Base-by-base conservation (phyloP, 2,329 filamentous ascomycete species). In the Penicillium corylophilum region DNA sequence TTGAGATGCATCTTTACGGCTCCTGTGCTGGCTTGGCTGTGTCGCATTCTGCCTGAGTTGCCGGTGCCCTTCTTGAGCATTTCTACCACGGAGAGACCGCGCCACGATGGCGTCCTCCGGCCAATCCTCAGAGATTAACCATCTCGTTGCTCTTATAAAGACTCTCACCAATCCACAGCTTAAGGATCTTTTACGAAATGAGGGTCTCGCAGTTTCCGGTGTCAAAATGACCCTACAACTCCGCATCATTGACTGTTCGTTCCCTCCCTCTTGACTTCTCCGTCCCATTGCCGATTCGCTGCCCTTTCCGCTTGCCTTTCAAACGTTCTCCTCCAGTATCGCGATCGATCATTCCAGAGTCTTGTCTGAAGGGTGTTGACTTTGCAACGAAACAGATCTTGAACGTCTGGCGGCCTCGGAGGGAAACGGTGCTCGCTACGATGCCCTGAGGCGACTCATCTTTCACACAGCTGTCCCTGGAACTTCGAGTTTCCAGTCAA, bases 141-240 rank as follows among this genome's bases (percentile, higher is more conserved):
- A 64, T 51, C 67, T 79, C 20, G 69, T 71, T 44, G 71, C 72
- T 46, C 71, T 76, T 57, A 72, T 81, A 44, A 83, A 82, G 65
- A 78, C 73, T 8, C 71, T 86, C 46, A 75, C 84, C 48, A 85
- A 84, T 65, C 77, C 76, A 53, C 85, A 92, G 63, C 81, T 96
- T 44, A 89, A 90, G 63, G 80, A 80, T 46, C 86, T 97, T 59
- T 88, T 93, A 66, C 82, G 84, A 57, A 77, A 82, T 54, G 89
- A 95, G 74, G 82, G 85, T 42, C 77, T 95, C 31, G 82, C 83
- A 59, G 87, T 89, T 54, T 89, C 87, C 24, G 94, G 94, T 18
- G 87, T 94, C 64, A 99, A 99, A 78, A 83, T 85, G 29, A 82
- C 88, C 38, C 77, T 97, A 53, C 91, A 96, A 73, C 76, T 77